These are phyloP conservation scores for Phoenix dactylifera DNA, from an alignment of 176 grass and related monocot species.

Conservation along the genomic window DNA sequence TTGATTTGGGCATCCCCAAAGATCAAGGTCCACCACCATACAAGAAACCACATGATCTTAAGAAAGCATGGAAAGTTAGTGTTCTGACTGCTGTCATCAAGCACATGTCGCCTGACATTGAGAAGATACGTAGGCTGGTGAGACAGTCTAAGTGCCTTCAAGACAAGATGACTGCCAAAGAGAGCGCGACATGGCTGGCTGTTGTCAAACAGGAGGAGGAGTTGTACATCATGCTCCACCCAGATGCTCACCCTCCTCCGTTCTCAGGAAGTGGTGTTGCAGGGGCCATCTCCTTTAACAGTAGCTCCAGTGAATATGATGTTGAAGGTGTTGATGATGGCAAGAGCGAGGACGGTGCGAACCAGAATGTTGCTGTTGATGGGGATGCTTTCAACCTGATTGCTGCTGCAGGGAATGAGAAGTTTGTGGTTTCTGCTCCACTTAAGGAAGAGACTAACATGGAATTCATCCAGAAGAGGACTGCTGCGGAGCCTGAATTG, in stretches of 20 bases:
- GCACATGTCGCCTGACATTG: constrained; percentile 83
- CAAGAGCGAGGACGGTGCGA: constrained; percentile 15
- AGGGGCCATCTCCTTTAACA: constrained; percentile 29
- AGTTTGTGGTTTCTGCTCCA: constrained; percentile 14
- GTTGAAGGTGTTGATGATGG: constrained; percentile 32
- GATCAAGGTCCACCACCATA: constrained; percentile 69
- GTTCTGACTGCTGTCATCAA: constrained; percentile 86
- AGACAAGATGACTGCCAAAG: constrained; percentile 93
- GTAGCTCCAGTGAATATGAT: constrained; percentile 50
- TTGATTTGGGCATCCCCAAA: constrained; percentile 29
- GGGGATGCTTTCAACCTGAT: constrained; percentile 9
- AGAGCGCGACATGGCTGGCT: constrained; percentile 68
- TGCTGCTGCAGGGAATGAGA: neutral
- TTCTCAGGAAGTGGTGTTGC: constrained; percentile 2
- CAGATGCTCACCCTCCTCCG: constrained; percentile 20
- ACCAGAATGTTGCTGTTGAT: constrained; percentile 1
- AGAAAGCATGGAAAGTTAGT: constrained; percentile 92
- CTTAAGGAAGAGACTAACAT: constrained; percentile 51
- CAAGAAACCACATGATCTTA: constrained; percentile 96
- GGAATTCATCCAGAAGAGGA: constrained; percentile 41
- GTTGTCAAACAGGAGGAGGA: constrained; percentile 81
- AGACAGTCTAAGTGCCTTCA: constrained; percentile 87
- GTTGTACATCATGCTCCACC: constrained; percentile 41
- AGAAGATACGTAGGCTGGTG: constrained; percentile 68
- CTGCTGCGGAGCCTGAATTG: neutral